Evolutionary conservation across 2,329 filamentous ascomycete species (phyloP), one percentile per base, ranked within the genome.

Genomic region (Aspergillus pseudotamarii): DNA sequence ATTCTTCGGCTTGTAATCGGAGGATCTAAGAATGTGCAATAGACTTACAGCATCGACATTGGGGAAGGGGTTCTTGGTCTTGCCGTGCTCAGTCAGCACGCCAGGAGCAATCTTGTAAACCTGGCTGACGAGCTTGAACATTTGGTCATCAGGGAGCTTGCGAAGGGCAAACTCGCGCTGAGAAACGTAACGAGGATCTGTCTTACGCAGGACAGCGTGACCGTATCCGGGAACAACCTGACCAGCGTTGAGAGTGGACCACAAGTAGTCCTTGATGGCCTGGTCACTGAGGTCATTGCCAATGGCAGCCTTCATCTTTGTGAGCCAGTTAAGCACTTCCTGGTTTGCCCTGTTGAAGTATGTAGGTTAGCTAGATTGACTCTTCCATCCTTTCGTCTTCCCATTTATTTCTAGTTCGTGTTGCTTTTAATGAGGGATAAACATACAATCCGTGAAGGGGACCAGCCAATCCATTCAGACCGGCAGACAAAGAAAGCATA

Each of bases 111-210:
- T 98, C 92, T 99, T 99, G 92, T 98, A 99, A 74, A 99, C 95
- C 86, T 99, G 95, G 88, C 92, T 96, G 85, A 99, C 95, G 73
- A 99, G 92, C 89, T 99, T 93, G 92, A 97, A 99, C 94, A 99
- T 96, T 76, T 94, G 94, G 88, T 98, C 95, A 77, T 97, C 88
- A 78, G 94, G 92, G 80, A 97, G 89, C 81, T 97, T 92, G 85
- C 92, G 87, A 75, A 94, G 92, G 68, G 94, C 95, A 75, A 99
- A 99, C 81, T 94, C 91, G 85, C 95, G 94, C 89, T 99, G 95
- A 72, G 94, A 96, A 79, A 92, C 93, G 88, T 99, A 99, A 79
- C 95, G 94, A 79, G 95, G 95, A 83, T 99, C 95, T 67, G 95
- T 99, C 92, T 99, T 98, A 86, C 95, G 94, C 79, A 99, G 93